Evolutionary conservation across 2,329 filamentous ascomycete genomes (phyloP).

Genomic region (Alternaria novae-zelandiae): DNA sequence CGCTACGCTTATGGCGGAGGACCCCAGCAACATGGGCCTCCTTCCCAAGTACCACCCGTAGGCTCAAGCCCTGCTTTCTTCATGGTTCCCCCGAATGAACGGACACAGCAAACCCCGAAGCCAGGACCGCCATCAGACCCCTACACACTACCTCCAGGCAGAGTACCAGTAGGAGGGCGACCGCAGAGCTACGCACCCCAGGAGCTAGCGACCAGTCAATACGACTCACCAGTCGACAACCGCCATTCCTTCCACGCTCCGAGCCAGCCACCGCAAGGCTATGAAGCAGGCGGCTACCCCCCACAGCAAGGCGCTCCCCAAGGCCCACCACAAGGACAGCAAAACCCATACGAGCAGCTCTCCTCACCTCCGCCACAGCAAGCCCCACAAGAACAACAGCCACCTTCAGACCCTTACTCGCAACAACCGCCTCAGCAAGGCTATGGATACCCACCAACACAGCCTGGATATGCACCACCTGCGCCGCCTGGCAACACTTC

Average conservation of each 20-base stretch:
- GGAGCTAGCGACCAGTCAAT: conserved; percentile 55
- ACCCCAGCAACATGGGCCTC: conserved; percentile 43
- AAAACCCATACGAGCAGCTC: conserved; percentile 37
- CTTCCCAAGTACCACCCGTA: conserved; percentile 49
- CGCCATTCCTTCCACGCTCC: conserved; percentile 48
- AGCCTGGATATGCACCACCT: conserved; percentile 42
- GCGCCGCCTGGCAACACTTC: conserved; percentile 32
- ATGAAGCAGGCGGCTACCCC: conserved; percentile 34
- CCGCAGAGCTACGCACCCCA: conserved; percentile 53
- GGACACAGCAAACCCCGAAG: conserved; percentile 39
- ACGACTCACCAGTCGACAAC: conserved; percentile 56
- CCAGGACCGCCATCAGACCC: conserved; percentile 41
- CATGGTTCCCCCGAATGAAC: conserved; percentile 44
- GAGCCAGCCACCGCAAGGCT: conserved; percentile 30
- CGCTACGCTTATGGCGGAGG: conserved; percentile 37
- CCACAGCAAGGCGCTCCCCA: conserved; percentile 28
- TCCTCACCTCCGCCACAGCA: conserved; percentile 36
- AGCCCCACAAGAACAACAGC: conserved; percentile 28
- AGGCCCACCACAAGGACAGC: conserved; percentile 22
- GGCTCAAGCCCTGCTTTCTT: conserved; percentile 48
- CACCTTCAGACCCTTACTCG: conserved; percentile 37
- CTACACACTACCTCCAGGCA: conserved; percentile 49
- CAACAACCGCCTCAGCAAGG: conserved; percentile 34
- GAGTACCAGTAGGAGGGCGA: conserved; percentile 39
- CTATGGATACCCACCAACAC: conserved; percentile 42